A percentile compares a stretch with the other conserved stretches of the same genome.
These are phyloP conservation scores for Chrysanthemum makinoi DNA, from an alignment of 129 eudicot genomes.

Conservation along the genomic window DNA sequence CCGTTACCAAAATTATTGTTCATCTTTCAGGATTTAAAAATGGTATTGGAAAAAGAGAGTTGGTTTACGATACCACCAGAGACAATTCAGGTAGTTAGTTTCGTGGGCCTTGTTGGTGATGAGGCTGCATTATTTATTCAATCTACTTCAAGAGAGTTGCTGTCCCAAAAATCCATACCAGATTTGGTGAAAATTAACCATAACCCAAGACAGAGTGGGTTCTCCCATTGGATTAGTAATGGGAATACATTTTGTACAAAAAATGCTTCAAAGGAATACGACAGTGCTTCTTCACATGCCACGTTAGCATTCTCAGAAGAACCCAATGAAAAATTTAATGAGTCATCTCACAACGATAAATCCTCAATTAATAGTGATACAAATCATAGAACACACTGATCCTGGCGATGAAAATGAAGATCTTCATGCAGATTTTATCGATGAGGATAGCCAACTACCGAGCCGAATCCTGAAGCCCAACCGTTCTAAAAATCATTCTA, in stretches of 20 bases:
- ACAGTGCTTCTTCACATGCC: slow-evolving; percentile 38
- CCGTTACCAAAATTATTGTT: background rate
- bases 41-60: slow-evolving; percentile 88
- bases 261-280: slow-evolving; percentile 41
- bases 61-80: slow-evolving; percentile 75
- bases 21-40: slow-evolving; percentile 69
- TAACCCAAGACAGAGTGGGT: slow-evolving; percentile 53
- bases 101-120: slow-evolving; percentile 92
- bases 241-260: slow-evolving; percentile 68
- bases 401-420: slow-evolving; percentile 95
- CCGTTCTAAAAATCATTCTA: slow-evolving; percentile 52
- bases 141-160: slow-evolving; percentile 36
- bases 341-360: slow-evolving; percentile 23
- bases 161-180: slow-evolving; percentile 31
- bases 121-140: slow-evolving; percentile 65
- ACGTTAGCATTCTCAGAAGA: slow-evolving; percentile 38
- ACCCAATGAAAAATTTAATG: slow-evolving; percentile 32
- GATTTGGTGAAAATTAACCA: slow-evolving; percentile 34
- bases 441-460: slow-evolving; percentile 97
- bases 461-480: slow-evolving; percentile 66
- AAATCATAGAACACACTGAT: slow-evolving; percentile 38
- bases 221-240: slow-evolving; percentile 58
- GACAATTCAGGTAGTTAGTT: slow-evolving; percentile 68
- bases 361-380: slow-evolving; percentile 28
- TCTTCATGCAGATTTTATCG: slow-evolving; percentile 98